A percentile compares a stretch with the other conserved stretches of the same genome.
Conservation (phyloP, 2,329 filamentous ascomycete genomes). For the Claviceps lovelessii region DNA sequence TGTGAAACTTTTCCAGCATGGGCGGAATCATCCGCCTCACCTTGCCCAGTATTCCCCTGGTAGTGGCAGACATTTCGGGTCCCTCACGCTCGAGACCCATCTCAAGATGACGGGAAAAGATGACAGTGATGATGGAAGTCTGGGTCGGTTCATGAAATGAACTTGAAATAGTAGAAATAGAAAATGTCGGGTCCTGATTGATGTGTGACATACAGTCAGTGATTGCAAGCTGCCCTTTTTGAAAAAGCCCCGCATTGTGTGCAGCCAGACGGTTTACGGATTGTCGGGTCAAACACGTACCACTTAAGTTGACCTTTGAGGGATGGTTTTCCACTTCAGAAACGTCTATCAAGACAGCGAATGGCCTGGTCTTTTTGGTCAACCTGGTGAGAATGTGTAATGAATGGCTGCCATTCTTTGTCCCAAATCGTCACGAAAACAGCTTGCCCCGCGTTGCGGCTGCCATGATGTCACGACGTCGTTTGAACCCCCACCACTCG, state of each 20-base stretch:
- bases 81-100: conserved; percentile 12
- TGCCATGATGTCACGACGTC: background rate
- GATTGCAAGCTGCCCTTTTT: background rate
- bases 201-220: background rate
- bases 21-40: conserved; percentile 86
- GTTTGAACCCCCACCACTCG: background rate
- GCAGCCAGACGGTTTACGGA: background rate
- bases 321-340: background rate
- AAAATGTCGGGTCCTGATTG: background rate
- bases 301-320: background rate
- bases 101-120: background rate
- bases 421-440: background rate
- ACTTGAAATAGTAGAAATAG: background rate
- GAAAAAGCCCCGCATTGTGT: background rate
- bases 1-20: conserved; percentile 91
- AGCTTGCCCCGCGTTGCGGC: background rate
- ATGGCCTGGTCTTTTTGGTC: background rate
- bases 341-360: background rate
- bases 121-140: background rate
- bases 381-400: too few species aligned
- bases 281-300: background rate
- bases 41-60: conserved; percentile 62
- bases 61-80: conserved; percentile 48
- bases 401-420: background rate
- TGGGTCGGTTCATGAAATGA: background rate